Evolutionary conservation across 2,329 filamentous ascomycete genomes (phyloP).

Genomic region (Fusarium irregulare): DNA sequence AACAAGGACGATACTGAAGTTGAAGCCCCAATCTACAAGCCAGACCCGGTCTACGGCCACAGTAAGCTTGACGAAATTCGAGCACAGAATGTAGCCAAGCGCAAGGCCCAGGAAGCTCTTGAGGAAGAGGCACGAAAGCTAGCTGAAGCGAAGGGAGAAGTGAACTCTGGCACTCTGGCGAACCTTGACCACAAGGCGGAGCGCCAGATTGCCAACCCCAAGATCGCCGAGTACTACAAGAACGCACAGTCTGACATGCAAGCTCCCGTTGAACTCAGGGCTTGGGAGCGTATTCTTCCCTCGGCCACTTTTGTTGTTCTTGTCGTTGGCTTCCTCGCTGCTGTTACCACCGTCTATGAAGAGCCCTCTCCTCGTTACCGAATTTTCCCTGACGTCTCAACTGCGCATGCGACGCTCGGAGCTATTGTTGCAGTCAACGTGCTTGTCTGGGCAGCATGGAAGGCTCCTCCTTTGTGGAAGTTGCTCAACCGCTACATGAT

Average conservation of each 20-base stretch:
- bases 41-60: conserved; percentile 67
- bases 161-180: conserved; percentile 55
- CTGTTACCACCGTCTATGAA: conserved; percentile 62
- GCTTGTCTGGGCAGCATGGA: conserved; percentile 68
- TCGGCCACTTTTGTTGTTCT: conserved; percentile 61
- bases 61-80: conserved; percentile 69
- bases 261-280: conserved; percentile 62
- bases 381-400: conserved; percentile 69
- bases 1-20: conserved; percentile 38
- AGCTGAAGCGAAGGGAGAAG: conserved; percentile 56
- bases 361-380: conserved; percentile 64
- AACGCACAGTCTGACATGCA: conserved; percentile 63
- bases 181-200: conserved; percentile 53
- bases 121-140: conserved; percentile 56
- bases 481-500: conserved; percentile 77
- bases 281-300: conserved; percentile 66
- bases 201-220: conserved; percentile 54
- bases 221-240: conserved; percentile 54
- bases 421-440: conserved; percentile 70
- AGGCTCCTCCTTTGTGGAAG: conserved; percentile 72
- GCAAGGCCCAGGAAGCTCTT: conserved; percentile 59
- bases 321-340: conserved; percentile 57
- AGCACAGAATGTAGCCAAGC: conserved; percentile 62
- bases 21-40: conserved; percentile 44
- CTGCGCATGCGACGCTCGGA: conserved; percentile 72